Conservation (phyloP, 768 basidiomycete genomes). For the Boletellus emodensis region DNA sequence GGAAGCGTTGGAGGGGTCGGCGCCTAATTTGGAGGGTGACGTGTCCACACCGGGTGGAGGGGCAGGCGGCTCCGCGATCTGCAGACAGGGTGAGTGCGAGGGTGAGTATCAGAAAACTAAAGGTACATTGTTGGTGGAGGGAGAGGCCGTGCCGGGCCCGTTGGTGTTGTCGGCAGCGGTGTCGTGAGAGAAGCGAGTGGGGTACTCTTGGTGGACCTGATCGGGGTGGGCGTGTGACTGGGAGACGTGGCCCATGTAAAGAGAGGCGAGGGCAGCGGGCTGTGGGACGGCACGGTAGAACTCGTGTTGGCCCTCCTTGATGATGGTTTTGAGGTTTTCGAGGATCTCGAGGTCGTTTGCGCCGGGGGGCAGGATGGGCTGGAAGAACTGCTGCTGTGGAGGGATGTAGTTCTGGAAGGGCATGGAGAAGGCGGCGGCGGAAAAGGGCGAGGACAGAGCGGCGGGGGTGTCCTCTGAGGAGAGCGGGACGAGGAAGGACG, state of each 20-base stretch:
- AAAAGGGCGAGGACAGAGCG: constrained; percentile 36
- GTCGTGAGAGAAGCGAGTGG: constrained; percentile 11
- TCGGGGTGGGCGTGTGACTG: constrained; percentile 31
- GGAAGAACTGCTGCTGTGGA: constrained; percentile 28
- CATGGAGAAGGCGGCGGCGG: constrained; percentile 38
- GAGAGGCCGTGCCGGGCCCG: constrained; percentile 1
- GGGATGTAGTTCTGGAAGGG: constrained; percentile 34
- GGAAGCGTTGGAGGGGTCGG: constrained; percentile 9
- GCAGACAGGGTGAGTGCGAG: constrained; percentile 13
- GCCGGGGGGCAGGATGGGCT: constrained; percentile 44
- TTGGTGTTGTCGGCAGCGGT: constrained; percentile 9
- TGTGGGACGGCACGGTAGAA: constrained; percentile 63
- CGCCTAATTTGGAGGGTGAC: constrained; percentile 16
- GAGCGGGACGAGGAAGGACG: constrained; percentile 48
- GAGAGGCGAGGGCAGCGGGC: constrained; percentile 57
- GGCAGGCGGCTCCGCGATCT: constrained; percentile 13
- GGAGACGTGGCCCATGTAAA: constrained; percentile 57
- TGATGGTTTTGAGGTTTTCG: constrained; percentile 68
- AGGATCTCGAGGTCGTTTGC: constrained; percentile 69
- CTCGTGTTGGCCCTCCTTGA: constrained; percentile 70
- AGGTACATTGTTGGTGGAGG: constrained; percentile 33
- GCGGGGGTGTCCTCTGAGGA: constrained; percentile 48
- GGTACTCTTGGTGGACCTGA: constrained; percentile 26
- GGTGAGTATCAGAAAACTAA: constrained; percentile 10
- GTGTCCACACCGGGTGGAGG: constrained; percentile 27